Conservation (phyloP, 257 asterid species). For the Osmanthus fragrans region DNA sequence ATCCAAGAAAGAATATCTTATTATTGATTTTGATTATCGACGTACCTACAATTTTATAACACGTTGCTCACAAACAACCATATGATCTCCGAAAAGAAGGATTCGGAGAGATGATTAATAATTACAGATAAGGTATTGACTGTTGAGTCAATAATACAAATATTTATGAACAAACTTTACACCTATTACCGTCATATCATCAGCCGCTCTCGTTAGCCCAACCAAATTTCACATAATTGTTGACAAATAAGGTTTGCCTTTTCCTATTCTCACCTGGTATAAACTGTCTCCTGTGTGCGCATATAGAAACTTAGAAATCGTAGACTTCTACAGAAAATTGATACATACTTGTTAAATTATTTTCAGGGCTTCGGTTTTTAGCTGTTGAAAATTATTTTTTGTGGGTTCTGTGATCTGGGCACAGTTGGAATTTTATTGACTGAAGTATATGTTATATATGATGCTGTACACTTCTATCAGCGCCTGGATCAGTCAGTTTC, state of each 20-base stretch:
- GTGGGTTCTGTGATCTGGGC: slow-evolving; percentile 24
- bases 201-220: not conserved
- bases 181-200: not conserved
- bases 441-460: slow-evolving; percentile 33
- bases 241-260: not conserved
- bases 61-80: not conserved
- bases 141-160: not conserved
- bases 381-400: not conserved
- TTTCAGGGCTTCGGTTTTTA: not conserved
- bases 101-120: not conserved
- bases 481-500: slow-evolving; percentile 42
- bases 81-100: not conserved
- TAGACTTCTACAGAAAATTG: not conserved
- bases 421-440: slow-evolving; percentile 11
- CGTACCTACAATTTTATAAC: not conserved
- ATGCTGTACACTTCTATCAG: slow-evolving; percentile 38
- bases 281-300: not conserved
- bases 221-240: not conserved
- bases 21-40: too few relatives aligned
- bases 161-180: not conserved
- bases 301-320: not conserved
- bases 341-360: not conserved
- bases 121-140: not conserved
- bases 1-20: too few relatives aligned
- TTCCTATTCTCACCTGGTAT: not conserved